Conservation (phyloP, 2,329 filamentous ascomycete species). For the Amesomyces nigricolor region DNA sequence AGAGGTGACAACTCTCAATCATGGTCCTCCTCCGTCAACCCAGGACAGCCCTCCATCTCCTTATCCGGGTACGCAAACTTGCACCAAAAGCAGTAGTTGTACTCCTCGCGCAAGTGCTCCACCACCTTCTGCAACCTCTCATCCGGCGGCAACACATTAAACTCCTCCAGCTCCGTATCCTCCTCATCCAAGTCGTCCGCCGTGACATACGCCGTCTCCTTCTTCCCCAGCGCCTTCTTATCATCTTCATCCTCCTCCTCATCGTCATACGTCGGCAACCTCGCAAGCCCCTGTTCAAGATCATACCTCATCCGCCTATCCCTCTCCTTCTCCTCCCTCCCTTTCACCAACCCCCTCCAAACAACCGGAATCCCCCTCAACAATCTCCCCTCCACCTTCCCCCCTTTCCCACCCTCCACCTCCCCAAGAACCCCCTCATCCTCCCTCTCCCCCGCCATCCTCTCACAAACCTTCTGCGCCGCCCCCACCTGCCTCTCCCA, state of each 20-base stretch:
- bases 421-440: slow-evolving; percentile 19
- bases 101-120: slow-evolving; percentile 60
- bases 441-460: slow-evolving; percentile 57
- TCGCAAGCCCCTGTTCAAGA: slow-evolving; percentile 54
- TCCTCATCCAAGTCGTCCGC: slow-evolving; percentile 70
- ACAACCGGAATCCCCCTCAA: slow-evolving; percentile 68
- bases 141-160: slow-evolving; percentile 60
- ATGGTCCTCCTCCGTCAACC: slow-evolving; percentile 63
- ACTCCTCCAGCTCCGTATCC: slow-evolving; percentile 74
- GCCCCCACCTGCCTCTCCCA: slow-evolving; percentile 65
- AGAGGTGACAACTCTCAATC: not conserved
- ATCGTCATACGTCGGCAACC: slow-evolving; percentile 50
- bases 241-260: slow-evolving; percentile 68
- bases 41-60: slow-evolving; percentile 82
- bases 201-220: slow-evolving; percentile 46
- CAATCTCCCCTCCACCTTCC: slow-evolving; percentile 33
- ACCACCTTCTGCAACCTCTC: slow-evolving; percentile 66
- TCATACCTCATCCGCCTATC: slow-evolving; percentile 61
- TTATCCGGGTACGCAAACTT: slow-evolving; percentile 73
- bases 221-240: slow-evolving; percentile 59
- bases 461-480: slow-evolving; percentile 78
- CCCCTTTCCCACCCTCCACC: slow-evolving; percentile 18
- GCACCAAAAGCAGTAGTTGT: slow-evolving; percentile 94
- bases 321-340: slow-evolving; percentile 63
- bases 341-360: slow-evolving; percentile 69